These are phyloP conservation scores for Hibiscus trionum DNA, from an alignment of 345 rosid genomes.

Conservation along the genomic window DNA sequence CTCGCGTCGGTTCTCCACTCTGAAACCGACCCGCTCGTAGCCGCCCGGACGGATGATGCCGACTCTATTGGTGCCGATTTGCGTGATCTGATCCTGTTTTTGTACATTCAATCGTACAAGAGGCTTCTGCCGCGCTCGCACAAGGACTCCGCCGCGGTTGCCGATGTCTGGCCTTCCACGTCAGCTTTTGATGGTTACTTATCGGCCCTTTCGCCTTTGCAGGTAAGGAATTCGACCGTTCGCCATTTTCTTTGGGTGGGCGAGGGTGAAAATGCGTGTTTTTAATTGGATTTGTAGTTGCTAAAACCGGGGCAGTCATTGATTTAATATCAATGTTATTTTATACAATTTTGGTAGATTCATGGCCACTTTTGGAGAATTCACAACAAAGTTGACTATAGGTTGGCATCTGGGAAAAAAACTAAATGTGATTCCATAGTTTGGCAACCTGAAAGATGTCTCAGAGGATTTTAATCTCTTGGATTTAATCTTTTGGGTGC, in stretches of 20 bases:
- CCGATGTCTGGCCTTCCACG: constrained; percentile 99
- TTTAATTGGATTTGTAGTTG: not conserved
- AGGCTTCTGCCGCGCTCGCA: constrained; percentile 82
- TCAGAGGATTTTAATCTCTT: too few relatives aligned
- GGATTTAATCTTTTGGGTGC: not conserved
- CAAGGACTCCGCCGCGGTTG: constrained; percentile 87
- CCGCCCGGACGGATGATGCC: constrained; percentile 41
- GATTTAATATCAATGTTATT: not conserved
- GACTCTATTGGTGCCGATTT: constrained; percentile 75
- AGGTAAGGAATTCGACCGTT: constrained; percentile 38
- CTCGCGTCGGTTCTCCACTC: constrained; percentile 81
- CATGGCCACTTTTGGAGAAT: not conserved
- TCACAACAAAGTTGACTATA: not conserved
- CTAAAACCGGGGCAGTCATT: not conserved
- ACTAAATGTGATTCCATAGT: not conserved
- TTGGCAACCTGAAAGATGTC: too few relatives aligned
- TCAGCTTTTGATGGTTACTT: constrained; percentile 96
- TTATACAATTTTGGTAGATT: not conserved
- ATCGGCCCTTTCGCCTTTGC: constrained; percentile 95
- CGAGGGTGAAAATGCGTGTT: constrained; percentile 2
- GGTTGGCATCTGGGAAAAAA: not conserved
- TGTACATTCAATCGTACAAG: constrained; percentile 94
- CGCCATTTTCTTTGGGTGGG: not conserved
- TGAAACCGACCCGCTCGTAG: constrained; percentile 65
- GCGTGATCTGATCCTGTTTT: constrained; percentile 71